phyloP scores from a whole-genome alignment of 2,329 filamentous ascomycete genomes.

The Botrytis deweyae region DNA sequence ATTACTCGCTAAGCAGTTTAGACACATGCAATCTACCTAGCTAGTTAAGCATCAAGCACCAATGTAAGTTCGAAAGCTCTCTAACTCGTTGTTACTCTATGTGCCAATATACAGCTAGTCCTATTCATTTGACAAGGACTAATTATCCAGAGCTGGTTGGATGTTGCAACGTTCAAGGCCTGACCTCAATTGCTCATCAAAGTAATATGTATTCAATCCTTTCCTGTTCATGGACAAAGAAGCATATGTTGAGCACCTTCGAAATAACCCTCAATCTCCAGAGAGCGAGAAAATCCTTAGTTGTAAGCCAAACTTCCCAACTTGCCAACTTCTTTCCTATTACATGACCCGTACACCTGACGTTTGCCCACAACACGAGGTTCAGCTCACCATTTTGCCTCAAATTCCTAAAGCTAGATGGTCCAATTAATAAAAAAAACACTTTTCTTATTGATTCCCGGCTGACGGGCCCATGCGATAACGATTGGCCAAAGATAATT shows the following conservation, averaged over 20 bases:
- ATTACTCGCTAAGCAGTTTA: neutral
- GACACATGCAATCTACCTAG: neutral
- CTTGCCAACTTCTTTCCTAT: too few species aligned
- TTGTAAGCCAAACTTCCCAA: neutral
- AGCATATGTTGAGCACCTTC: neutral
- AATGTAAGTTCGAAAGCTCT: neutral
- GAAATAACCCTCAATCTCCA: too few species aligned
- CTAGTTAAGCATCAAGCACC: neutral
- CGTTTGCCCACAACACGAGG: neutral
- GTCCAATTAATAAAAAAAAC: neutral
- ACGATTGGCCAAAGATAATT: neutral
- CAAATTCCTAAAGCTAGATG: neutral
- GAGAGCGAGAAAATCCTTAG: neutral
- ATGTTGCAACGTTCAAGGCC: neutral
- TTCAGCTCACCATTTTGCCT: neutral
- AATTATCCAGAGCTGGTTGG: neutral
- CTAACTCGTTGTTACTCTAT: neutral
- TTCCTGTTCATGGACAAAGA: neutral
- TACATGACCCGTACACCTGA: neutral
- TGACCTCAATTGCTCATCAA: neutral
- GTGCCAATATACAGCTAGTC: neutral
- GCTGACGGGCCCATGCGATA: too few species aligned
- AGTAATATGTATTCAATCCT: neutral
- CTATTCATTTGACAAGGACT: neutral
- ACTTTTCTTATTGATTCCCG: neutral